Base-by-base conservation (phyloP, 2,329 filamentous ascomycete genomes). In the Raffaelea deltoideospora region DNA sequence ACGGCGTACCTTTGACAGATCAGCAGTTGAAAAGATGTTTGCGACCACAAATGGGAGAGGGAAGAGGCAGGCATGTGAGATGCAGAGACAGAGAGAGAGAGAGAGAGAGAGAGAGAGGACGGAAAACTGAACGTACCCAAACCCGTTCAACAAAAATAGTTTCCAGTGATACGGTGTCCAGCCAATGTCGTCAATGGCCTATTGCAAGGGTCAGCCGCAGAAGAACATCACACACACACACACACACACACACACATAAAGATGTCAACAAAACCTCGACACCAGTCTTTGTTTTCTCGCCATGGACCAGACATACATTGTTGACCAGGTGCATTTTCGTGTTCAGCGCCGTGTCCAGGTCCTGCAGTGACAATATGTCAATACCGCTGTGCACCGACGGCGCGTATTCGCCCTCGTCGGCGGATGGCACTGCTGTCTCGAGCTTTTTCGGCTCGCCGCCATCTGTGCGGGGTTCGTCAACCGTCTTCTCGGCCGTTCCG, bases 291-390 rank as follows among this genome's bases (percentile, higher is more conserved):
- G 26, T 5, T 8, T 14, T 5, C 5, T 28, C 11, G 26, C 5
- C 6, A 5, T 5, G 26, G 5, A 5, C 11, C 11, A 11, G 3
- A 5, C 67, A 55, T 47, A 72, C 72, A 52, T 81, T 68, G 50
- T 81, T 82, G 41, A 81, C 67, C 21, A 81, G 59, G 45, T 75
- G 66, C 73, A 80, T 81, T 52, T 81, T 80, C 29, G 66, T 66
- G 46, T 71, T 70, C 31, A 80, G 55, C 2, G 67, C 72, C 5
- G 72, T 69, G 48, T 80, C 75, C 21, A 70, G 55, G 47, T 70
- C 63, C 51, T 78, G 68, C 37, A 63, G 54, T 5, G 59, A 61
- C 13, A 79, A 59, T 19, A 79, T 54, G 45, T 79, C 74, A 37
- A 59, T 51, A 32, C 38, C 43, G 46, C 39, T 32, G 15, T 28